Percentiles rank a stretch among this genome's conserved stretches.
phyloP scores from a whole-genome alignment of 2,329 filamentous ascomycete genomes.

The Mariannaea elegans region DNA sequence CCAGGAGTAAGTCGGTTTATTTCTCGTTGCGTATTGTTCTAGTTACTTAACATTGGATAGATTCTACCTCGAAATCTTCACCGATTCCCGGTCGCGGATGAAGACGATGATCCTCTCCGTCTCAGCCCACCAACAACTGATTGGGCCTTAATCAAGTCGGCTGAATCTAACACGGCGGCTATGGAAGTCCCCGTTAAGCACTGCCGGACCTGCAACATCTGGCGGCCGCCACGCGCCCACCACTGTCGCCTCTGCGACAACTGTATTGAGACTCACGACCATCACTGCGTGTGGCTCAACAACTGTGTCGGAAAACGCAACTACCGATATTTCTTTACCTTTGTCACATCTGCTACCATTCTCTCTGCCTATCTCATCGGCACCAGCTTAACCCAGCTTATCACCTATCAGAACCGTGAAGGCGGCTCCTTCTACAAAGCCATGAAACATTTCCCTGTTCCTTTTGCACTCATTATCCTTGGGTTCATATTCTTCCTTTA shows the following conservation, averaged over 20 bases:
- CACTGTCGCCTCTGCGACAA: constrained; percentile 98
- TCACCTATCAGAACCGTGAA: constrained; percentile 73
- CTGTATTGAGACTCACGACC: constrained; percentile 95
- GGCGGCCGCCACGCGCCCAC: constrained; percentile 94
- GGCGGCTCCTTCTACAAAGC: constrained; percentile 73
- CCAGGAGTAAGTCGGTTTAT: constrained; percentile 76
- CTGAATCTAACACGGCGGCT: constrained; percentile 77
- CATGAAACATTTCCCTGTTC: constrained; percentile 76
- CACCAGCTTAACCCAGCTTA: constrained; percentile 81
- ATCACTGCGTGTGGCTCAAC: constrained; percentile 99
- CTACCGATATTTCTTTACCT: constrained; percentile 97
- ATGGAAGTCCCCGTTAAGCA: constrained; percentile 99
- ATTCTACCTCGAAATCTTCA: constrained; percentile 94
- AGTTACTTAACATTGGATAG: constrained; percentile 54
- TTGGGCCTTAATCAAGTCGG: constrained; percentile 90
- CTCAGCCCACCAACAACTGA: constrained; percentile 88
- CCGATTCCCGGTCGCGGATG: constrained; percentile 79
- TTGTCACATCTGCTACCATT: constrained; percentile 81
- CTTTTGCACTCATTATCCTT: constrained; percentile 91
- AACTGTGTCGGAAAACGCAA: constrained; percentile 97
- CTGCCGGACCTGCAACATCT: constrained; percentile 97
- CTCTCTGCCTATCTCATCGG: constrained; percentile 80
- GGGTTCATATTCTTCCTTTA: constrained; percentile 79
- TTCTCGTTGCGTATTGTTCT: background rate
- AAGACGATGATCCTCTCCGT: constrained; percentile 81